Evolutionary conservation across 805 yeast species (phyloP).

Genomic region (Starmerella khaoyaiensis): DNA sequence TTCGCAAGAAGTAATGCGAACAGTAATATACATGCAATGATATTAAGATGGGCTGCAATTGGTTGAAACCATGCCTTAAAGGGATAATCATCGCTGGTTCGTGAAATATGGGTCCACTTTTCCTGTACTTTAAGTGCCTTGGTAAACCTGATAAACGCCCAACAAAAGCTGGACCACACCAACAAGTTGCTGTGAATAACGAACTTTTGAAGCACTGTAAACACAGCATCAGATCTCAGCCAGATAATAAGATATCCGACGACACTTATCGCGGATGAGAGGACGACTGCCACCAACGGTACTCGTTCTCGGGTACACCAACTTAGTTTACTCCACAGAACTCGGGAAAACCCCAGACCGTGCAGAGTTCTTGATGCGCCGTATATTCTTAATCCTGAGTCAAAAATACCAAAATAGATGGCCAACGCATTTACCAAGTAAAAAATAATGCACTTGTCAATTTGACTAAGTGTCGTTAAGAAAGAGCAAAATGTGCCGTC

Average conservation of each 20-base stretch:
- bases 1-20: conserved; percentile 1
- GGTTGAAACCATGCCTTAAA: conserved; percentile 59
- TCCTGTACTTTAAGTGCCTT: conserved; percentile 41
- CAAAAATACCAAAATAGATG: conserved; percentile 8
- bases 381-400: conserved; percentile 8
- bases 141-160: conserved; percentile 48
- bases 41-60: conserved; percentile 46
- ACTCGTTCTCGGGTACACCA: conserved; percentile 13
- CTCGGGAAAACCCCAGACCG: conserved; percentile 12
- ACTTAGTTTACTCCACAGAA: conserved; percentile 6
- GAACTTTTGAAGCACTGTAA: conserved; percentile 6
- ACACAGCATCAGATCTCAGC: conserved; percentile 1
- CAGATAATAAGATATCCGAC: conserved; percentile 7
- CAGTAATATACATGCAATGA: conserved; percentile 7
- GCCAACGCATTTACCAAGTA: conserved; percentile 10
- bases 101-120: conserved; percentile 40
- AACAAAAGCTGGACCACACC: conserved; percentile 61
- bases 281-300: conserved; percentile 10
- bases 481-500: conserved; percentile 13
- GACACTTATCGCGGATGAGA: conserved; percentile 2
- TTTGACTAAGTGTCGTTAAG: conserved; percentile 5
- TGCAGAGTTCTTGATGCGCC: conserved; percentile 18
- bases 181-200: conserved; percentile 24
- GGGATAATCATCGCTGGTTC: conserved; percentile 54
- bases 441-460: conserved; percentile 7